Evolutionary conservation across 1,139 yeast genomes (phyloP), one percentile per base, ranked within the genome.

Genomic region (Yamadazyma membranifaciens): DNA sequence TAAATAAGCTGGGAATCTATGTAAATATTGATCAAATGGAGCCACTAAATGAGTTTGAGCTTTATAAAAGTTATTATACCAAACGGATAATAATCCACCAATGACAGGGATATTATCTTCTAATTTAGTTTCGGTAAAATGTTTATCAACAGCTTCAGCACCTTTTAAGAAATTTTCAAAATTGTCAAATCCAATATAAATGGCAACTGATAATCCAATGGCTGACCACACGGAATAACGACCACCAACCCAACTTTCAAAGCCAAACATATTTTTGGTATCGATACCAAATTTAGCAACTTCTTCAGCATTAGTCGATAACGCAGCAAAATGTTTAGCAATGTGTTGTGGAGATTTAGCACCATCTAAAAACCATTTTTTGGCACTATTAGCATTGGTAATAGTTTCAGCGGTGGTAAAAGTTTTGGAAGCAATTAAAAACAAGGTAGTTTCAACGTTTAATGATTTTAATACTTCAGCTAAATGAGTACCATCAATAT

Each of bases 181-280:
- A 78, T 89, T 87, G 52, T 92, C 98, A 65, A 66, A 92, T 49
- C 98, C 98, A 67, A 92, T 84, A 80, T 86, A 92, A 57, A 92
- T 73, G 56, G 96, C 95, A 49, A 92, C 92, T 28, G 97, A 87
- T 57, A 92, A 81, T 48, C 98, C 98, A 67, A 92, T 92, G 51
- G 98, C 94, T 34, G 96, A 87, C 98, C 98, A 92, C 45, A 92
- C 98, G 20, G 98, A 91, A 81, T 92, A 92, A 70, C 98, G 85
- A 60, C 98, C 98, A 60, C 98, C 98, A 49, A 92, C 98, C 98
- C 98, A 92, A 73, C 75, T 84, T 68, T 89, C 97, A 60, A 92
- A 92, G 46, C 95, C 98, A 70, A 92, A 92, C 98, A 92, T 92
- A 77, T 92, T 92, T 67, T 83, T 85, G 64, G 96, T 82, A 74